Evolutionary conservation across 257 asterid species (phyloP).

Genomic region (Solanum piurae): DNA sequence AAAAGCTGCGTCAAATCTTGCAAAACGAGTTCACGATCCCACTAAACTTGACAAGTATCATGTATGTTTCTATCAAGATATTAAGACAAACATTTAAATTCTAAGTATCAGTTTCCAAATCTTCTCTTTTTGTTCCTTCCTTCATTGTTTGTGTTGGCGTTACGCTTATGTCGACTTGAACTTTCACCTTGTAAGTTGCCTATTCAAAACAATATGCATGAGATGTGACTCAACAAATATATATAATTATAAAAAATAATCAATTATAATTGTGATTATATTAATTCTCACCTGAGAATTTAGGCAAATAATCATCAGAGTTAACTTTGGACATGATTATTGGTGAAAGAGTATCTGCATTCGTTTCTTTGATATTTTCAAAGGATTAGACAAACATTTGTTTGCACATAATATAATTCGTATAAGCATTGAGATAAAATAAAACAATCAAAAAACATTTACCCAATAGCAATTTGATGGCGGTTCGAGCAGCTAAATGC

Average conservation of each 20-base stretch:
- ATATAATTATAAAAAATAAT: not conserved
- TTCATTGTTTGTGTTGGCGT: not conserved
- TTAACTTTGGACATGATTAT: constrained; percentile 14
- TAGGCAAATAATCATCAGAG: not conserved
- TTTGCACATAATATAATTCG: not conserved
- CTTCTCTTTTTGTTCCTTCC: not conserved
- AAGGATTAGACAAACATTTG: not conserved
- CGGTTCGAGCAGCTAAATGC: constrained; percentile 8
- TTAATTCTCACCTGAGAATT: not conserved
- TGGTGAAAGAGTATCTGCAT: constrained; percentile 4
- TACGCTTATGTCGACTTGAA: not conserved
- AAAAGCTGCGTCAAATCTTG: not conserved
- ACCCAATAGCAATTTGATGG: constrained; percentile 15
- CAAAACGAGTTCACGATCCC: not conserved
- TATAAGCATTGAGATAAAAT: not conserved
- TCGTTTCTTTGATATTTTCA: not conserved
- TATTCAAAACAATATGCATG: not conserved
- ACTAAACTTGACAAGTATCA: not conserved
- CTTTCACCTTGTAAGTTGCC: not conserved
- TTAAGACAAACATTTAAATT: not conserved
- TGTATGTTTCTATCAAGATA: not conserved
- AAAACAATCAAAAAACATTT: not conserved
- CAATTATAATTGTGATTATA: not conserved
- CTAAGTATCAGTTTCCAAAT: not conserved
- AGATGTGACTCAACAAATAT: not conserved